Percentiles rank a stretch among this genome's conserved stretches.
Conservation (phyloP, 371 early-diverging fungal genomes). For the Chytridium lagenaria region DNA sequence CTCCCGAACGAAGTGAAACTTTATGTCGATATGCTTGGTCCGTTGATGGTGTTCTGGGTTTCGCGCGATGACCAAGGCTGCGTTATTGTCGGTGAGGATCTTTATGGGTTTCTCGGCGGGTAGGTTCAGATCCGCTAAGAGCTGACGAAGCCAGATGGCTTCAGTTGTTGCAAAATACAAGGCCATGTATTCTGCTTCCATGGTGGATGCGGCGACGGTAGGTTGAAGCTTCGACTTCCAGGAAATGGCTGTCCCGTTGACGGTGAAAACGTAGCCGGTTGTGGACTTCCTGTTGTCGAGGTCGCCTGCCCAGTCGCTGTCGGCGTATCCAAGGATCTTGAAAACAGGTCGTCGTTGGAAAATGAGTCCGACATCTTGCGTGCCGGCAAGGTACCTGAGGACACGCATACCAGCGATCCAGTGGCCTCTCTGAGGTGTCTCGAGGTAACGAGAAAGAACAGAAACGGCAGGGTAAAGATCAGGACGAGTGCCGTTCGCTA, state of each 20-base stretch:
- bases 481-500: neutral
- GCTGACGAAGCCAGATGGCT: slow-evolving; percentile 21
- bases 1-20: too few species aligned
- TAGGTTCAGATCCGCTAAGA: neutral
- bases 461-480: neutral
- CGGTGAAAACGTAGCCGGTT: slow-evolving; percentile 26
- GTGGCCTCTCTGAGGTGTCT: neutral
- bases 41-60: neutral
- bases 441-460: neutral
- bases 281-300: slow-evolving; percentile 27
- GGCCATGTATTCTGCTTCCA: slow-evolving; percentile 20
- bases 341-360: neutral
- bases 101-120: neutral
- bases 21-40: neutral
- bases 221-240: neutral
- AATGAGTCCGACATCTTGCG: neutral
- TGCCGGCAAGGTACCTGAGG: neutral
- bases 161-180: slow-evolving; percentile 8
- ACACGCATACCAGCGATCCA: neutral
- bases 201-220: slow-evolving; percentile 20
- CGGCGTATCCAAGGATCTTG: neutral
- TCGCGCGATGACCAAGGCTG: neutral
- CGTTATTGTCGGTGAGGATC: neutral
- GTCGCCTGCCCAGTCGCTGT: slow-evolving; percentile 22
- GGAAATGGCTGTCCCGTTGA: neutral